A percentile compares a stretch with the other conserved stretches of the same genome.
These are phyloP conservation scores for Yamadazyma kitorensis DNA, from an alignment of 805 yeast species.

Conservation along the genomic window DNA sequence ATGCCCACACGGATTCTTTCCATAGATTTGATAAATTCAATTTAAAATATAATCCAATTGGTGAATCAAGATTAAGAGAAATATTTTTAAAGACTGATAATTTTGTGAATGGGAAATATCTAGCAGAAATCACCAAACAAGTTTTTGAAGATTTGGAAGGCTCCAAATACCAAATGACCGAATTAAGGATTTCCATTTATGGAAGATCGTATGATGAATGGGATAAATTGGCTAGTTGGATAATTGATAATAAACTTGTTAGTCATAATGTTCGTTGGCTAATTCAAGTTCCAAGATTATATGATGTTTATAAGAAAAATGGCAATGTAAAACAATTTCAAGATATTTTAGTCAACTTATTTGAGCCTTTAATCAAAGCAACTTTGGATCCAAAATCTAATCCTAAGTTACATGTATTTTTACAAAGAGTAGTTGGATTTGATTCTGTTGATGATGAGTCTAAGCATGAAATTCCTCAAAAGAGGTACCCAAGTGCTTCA, in stretches of 20 bases:
- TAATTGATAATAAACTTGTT: conserved; percentile 84
- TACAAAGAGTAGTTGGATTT: conserved; percentile 94
- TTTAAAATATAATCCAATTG: conserved; percentile 95
- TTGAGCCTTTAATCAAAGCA: conserved; percentile 88
- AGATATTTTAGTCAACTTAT: conserved; percentile 74
- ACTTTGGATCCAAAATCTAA: conserved; percentile 78
- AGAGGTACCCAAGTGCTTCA: conserved; percentile 81
- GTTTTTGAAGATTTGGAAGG: conserved; percentile 92
- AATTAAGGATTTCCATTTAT: conserved; percentile 90
- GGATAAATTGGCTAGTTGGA: conserved; percentile 95
- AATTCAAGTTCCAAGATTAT: conserved; percentile 90
- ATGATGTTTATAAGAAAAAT: conserved; percentile 80
- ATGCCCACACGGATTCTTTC: conserved; percentile 97
- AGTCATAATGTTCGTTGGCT: conserved; percentile 97
- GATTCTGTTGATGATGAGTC: conserved; percentile 99
- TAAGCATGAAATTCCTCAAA: conserved; percentile 79
- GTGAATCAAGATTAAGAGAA: conserved; percentile 95
- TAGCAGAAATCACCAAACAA: conserved; percentile 92
- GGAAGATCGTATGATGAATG: conserved; percentile 90
- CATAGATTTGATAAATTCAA: conserved; percentile 98
- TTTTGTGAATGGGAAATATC: conserved; percentile 79
- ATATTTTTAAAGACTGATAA: conserved; percentile 95
- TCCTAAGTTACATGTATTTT: conserved; percentile 86
- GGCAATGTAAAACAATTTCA: conserved; percentile 69
- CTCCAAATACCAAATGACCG: conserved; percentile 96